Conservation (phyloP, 768 basidiomycete species). For the Tylopilus vinaceipallidus region DNA sequence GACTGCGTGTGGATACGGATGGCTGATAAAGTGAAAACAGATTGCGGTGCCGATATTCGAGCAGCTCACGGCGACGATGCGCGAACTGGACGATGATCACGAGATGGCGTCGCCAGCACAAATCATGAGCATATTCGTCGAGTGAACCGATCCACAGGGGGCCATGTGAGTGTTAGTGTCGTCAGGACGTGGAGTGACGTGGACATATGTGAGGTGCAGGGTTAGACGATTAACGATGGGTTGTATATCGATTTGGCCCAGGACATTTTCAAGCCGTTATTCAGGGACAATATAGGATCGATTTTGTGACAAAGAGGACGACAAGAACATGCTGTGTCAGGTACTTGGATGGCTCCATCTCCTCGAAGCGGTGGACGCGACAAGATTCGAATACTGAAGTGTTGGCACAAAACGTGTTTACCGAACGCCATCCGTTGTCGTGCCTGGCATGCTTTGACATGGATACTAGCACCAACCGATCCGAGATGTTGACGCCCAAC, state of each 20-base stretch:
- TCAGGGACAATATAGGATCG: constrained; percentile 46
- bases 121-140: constrained; percentile 78
- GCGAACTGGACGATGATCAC: constrained; percentile 67
- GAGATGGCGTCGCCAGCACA: constrained; percentile 75
- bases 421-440: too few species aligned
- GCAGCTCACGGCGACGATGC: constrained; percentile 53
- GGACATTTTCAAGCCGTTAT: constrained; percentile 48
- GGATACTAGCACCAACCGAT: constrained; percentile 59
- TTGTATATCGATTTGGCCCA: constrained; percentile 58
- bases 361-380: constrained; percentile 65
- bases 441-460: too few species aligned
- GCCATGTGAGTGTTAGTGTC: constrained; percentile 44
- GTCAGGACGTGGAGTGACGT: neutral
- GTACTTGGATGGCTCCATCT: constrained; percentile 61
- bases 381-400: constrained; percentile 59
- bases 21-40: constrained; percentile 30
- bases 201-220: constrained; percentile 35
- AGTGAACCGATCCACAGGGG: constrained; percentile 87
- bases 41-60: constrained; percentile 71
- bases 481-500: constrained; percentile 59
- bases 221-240: constrained; percentile 35
- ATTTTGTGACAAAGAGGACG: constrained; percentile 52
- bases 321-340: constrained; percentile 63
- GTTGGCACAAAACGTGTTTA: constrained; percentile 45
- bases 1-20: too few species aligned